Conservation (phyloP, 768 basidiomycete genomes). For the Lactarius indigo region DNA sequence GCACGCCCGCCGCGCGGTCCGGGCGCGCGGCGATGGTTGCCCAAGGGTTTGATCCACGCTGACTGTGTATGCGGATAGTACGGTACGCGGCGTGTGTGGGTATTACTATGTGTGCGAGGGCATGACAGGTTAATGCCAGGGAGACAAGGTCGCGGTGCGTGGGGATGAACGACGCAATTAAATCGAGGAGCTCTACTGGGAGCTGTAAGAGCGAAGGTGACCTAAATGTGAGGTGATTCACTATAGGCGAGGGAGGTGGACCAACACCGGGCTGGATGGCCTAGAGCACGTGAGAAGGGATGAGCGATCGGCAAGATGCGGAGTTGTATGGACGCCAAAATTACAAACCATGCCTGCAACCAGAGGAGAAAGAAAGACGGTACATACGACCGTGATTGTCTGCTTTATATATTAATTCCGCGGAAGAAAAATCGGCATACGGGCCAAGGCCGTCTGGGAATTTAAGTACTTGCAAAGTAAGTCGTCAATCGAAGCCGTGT, state of each 20-base stretch:
- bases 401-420: background rate
- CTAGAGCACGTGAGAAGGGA: background rate
- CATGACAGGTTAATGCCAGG: constrained; percentile 8
- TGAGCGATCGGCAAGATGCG: background rate
- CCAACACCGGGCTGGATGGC: background rate
- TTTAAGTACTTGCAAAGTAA: background rate
- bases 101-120: constrained; percentile 8
- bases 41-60: constrained; percentile 7
- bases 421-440: background rate
- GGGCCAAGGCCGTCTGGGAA: background rate
- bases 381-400: background rate
- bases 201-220: background rate
- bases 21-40: constrained; percentile 4
- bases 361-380: background rate
- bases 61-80: constrained; percentile 1
- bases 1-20: constrained; percentile 7
- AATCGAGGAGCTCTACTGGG: constrained; percentile 15
- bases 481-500: background rate
- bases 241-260: background rate
- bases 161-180: constrained; percentile 10
- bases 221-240: background rate
- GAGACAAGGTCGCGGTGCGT: constrained; percentile 15
- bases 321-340: background rate
- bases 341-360: background rate
- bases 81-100: constrained; percentile 20